Conservation (phyloP, 2,329 filamentous ascomycete species). For the Fusarium sp. region DNA sequence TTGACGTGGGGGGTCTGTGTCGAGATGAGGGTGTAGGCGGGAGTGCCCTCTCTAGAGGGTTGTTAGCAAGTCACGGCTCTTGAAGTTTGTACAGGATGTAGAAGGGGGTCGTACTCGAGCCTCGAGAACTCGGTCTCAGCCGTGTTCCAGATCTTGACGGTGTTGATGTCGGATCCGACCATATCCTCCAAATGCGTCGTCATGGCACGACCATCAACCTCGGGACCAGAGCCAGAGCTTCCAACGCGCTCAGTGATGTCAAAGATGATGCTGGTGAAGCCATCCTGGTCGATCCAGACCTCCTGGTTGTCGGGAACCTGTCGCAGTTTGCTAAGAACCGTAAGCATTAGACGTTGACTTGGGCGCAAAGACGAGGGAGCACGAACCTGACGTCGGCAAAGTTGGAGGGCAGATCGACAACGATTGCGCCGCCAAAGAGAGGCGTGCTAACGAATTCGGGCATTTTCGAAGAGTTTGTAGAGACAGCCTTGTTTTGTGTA, state of each 20-base stretch:
- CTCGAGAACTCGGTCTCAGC: conserved; percentile 70
- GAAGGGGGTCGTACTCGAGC: conserved; percentile 59
- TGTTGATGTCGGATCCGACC: conserved; percentile 72
- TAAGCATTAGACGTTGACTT: conserved; percentile 16
- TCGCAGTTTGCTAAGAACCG: conserved; percentile 69
- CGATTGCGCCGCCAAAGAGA: conserved; percentile 80
- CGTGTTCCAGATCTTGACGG: conserved; percentile 74
- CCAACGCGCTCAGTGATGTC: conserved; percentile 89
- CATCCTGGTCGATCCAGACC: conserved; percentile 86
- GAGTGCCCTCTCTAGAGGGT: conserved; percentile 55
- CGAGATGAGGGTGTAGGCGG: conserved; percentile 77
- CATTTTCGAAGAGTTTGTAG: conserved; percentile 51
- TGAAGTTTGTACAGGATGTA: not conserved
- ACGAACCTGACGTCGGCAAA: conserved; percentile 79
- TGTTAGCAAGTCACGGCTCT: conserved; percentile 17
- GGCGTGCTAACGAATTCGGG: conserved; percentile 67
- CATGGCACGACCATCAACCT: conserved; percentile 77
- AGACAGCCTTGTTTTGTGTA: not conserved
- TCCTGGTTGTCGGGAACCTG: conserved; percentile 91
- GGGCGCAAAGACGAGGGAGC: conserved; percentile 13
- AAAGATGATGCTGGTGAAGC: conserved; percentile 88
- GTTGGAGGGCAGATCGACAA: conserved; percentile 73
- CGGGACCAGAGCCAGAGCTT: conserved; percentile 62
- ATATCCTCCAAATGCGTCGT: conserved; percentile 77
- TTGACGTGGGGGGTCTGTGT: conserved; percentile 64